Percentiles rank a stretch among this genome's conserved stretches.
Evolutionary conservation across 208 protist species (phyloP).

Genomic region (Trypanosomatidae sp.): DNA sequence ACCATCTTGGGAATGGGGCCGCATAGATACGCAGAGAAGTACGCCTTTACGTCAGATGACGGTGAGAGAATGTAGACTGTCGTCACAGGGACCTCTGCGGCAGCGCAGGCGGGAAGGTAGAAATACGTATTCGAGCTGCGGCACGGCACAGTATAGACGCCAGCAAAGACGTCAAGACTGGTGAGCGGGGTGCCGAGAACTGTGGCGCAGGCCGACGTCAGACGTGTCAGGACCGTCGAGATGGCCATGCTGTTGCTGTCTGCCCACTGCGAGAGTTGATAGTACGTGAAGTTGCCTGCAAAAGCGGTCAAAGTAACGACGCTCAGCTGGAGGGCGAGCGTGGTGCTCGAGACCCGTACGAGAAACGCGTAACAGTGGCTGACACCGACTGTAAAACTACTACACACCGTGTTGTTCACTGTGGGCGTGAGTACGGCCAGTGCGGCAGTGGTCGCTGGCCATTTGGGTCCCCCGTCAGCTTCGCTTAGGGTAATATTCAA

Average conservation of each 20-base stretch:
- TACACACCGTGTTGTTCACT: constrained; percentile 37
- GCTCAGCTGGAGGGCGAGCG: constrained; percentile 45
- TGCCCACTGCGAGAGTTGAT: constrained; percentile 38
- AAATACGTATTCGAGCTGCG: constrained; percentile 32
- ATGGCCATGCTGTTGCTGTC: constrained; percentile 9
- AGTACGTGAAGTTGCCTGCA: constrained; percentile 24
- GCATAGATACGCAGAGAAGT: constrained; percentile 19
- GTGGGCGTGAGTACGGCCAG: constrained; percentile 10
- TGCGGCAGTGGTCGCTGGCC: constrained; percentile 25
- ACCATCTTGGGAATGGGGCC: neutral
- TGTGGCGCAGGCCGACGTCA: constrained; percentile 8
- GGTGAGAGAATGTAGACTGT: constrained; percentile 29
- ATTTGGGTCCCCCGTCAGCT: constrained; percentile 24
- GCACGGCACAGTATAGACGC: constrained; percentile 43
- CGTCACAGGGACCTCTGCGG: constrained; percentile 20
- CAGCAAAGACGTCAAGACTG: constrained; percentile 19
- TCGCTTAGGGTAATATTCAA: constrained; percentile 44
- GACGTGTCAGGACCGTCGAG: constrained; percentile 2
- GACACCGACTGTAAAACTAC: constrained; percentile 8
- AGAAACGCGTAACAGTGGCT: constrained; percentile 44
- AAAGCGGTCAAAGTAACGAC: constrained; percentile 16
- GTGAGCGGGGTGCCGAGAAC: constrained; percentile 24
- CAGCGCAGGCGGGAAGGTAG: constrained; percentile 38
- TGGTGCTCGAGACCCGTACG: constrained; percentile 11
- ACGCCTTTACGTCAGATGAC: constrained; percentile 12